Evolutionary conservation across 2,329 filamentous ascomycete species (phyloP), one percentile per base, ranked within the genome.

Genomic region (Penicillium janthinellum): DNA sequence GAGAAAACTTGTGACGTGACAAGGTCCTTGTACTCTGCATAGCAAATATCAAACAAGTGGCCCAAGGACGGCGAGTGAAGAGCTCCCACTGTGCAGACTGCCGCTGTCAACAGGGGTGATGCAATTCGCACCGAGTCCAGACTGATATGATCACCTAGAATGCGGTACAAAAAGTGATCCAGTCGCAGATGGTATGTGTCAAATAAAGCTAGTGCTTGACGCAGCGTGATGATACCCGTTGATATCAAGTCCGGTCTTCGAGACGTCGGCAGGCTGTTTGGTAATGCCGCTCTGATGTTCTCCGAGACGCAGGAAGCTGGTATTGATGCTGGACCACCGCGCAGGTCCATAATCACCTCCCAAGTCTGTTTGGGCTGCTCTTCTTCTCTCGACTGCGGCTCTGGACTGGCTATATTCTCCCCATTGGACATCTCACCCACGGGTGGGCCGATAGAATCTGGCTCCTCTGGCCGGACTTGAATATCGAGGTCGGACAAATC

Each of bases 121-220:
- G 74, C 70, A 28, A 72, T n/a, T 31, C 53, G 53, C 4, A 81
- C 66, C 1, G 61, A 66, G 14, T 77, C 71, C 5, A 81, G 65
- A 55, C 75, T 73, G 22, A 66, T 71, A 61, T 79, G 78, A 38
- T 74, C 72, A 7, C 74, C 70, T 7, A 75, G 74, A 20, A 81
- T 74, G 44, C 72, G 71, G 67, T 81, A 82, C 60, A 81, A 73
- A 58, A 80, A 82, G 22, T 78, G 78, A 65, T 81, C 80, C 35
- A 82, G 75, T 41, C 79, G 74, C 34, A 73, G 71, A 5, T 79
- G 64, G 60, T 80, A 82, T 31, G 77, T 70, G 17, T 72, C 68
- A 17, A 80, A 75, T 1, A 82, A 68, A 15, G 71, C 68, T 31
- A 78, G 74, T 5, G 79, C 80, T 47, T 80, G 77, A 50, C 78